Conservation (phyloP, 1,284 basidiomycete species). For the Ganoderma meredithae region DNA sequence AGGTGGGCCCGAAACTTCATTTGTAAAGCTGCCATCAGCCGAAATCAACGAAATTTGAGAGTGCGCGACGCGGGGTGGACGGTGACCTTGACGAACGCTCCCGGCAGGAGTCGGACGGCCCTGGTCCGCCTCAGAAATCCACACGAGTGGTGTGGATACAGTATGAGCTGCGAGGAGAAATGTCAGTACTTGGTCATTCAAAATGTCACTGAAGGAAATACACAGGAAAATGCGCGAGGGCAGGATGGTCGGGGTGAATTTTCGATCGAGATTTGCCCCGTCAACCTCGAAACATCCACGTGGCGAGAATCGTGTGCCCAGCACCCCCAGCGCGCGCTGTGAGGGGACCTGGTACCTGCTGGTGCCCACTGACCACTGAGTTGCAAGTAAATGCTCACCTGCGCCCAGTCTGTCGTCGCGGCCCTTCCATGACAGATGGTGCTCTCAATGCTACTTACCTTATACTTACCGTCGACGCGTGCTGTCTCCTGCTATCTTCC, state of each 20-base stretch:
- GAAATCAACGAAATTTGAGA: conserved; percentile 1
- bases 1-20: not conserved
- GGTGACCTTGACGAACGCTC: not conserved
- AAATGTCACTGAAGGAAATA: not conserved
- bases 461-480: not conserved
- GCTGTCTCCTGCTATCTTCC: not conserved
- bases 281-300: conserved; percentile 23
- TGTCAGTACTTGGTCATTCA: conserved; percentile 9
- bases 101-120: conserved; percentile 14
- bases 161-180: not conserved
- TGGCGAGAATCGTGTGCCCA: conserved; percentile 14
- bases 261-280: conserved; percentile 27
- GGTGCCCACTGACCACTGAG: not conserved
- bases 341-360: not conserved
- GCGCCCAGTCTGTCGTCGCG: not conserved
- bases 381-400: not conserved
- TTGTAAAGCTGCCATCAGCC: not conserved
- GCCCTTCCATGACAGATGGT: not conserved
- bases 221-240: not conserved
- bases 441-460: not conserved
- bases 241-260: not conserved
- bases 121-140: not conserved
- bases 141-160: not conserved
- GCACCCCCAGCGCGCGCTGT: not conserved
- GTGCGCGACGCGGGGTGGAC: not conserved